Evolutionary conservation across 352 stramenopile genomes (phyloP), one percentile per base, ranked within the genome.

Genomic region (Pythium guiyangense): DNA sequence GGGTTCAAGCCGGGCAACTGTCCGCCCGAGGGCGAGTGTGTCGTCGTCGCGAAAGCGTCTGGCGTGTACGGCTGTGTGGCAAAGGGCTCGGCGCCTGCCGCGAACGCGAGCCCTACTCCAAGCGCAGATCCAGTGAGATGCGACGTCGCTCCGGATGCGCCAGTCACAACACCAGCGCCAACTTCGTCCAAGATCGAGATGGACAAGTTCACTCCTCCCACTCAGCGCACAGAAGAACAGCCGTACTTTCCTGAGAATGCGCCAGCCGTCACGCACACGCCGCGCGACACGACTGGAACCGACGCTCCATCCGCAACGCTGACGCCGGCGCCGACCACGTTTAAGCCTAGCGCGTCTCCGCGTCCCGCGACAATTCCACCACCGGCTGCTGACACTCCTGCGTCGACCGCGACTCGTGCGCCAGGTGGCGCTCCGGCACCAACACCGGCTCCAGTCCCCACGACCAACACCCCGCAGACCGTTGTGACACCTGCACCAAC

Each of bases 11-110:
- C 15, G 14, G 62, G 57, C 60, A 70, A 47, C 51, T 79, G 70
- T 37, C 70, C 47, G 14, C 72, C 50, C 34, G 67, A 59, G 34
- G 64, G 67, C 47, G 59, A 35, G 10, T 79, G 70, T n/a, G 54
- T 57, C 11, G 49, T 49, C 18, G 6, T 74, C 18, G 34, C 47
- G 11, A 14, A 40, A 4, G 54, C 27, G 3, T 60, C 60, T 10
- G 59, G 57, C 22, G 44, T 59, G 14, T 58, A 69, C 39, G 67
- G 67, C 40, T 78, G 70, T 40, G 52, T 75, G 29, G n/a, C 52
- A 35, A 73, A 64, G 25, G 60, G 52, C 17, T 52, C n/a, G 18
- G 20, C 15, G 5, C 17, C 15, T 20, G 17, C 8, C 11, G 15
- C 46, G 22, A 51, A 37, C 3, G 18, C 3, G 27, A 4, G n/a